Percentiles rank a stretch among this genome's conserved stretches.
Evolutionary conservation across 2,329 filamentous ascomycete genomes (phyloP).

Genomic region (Exophiala alcalophila): DNA sequence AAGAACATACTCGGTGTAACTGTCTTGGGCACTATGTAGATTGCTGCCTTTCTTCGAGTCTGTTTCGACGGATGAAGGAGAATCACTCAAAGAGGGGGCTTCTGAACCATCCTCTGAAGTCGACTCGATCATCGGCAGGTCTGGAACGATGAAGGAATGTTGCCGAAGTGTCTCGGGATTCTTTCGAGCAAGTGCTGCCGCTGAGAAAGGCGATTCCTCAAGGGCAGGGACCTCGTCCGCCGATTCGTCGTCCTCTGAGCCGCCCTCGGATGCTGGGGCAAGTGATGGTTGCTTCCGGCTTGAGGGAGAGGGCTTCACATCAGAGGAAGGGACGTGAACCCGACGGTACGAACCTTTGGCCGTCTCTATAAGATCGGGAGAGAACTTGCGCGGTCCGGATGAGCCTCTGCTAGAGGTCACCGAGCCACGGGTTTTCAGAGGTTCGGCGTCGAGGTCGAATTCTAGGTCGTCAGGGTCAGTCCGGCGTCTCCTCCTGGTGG

Average conservation of each 20-base stretch:
- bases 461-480: constrained; percentile 2
- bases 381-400: constrained; percentile 54
- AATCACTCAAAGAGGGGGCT: constrained; percentile 46
- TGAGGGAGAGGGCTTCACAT: constrained; percentile 5
- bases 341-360: constrained; percentile 67
- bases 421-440: constrained; percentile 6
- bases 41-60: constrained; percentile 36
- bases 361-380: constrained; percentile 78
- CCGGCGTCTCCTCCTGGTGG: constrained; percentile 13
- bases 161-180: constrained; percentile 39
- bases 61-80: constrained; percentile 34
- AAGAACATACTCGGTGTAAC: constrained; percentile 72
- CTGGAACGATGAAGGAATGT: constrained; percentile 61
- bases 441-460: constrained; percentile 21
- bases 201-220: constrained; percentile 46
- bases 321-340: constrained; percentile 16
- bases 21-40: constrained; percentile 53
- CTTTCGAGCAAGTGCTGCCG: constrained; percentile 39
- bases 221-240: constrained; percentile 25
- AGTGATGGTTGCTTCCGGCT: constrained; percentile 7
- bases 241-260: constrained; percentile 11
- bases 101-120: constrained; percentile 52
- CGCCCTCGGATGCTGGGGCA: too few relatives aligned
- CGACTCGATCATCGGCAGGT: constrained; percentile 60
- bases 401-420: constrained; percentile 21